A percentile compares a stretch with the other conserved stretches of the same genome.
Evolutionary conservation across 2,329 filamentous ascomycete genomes (phyloP).

Genomic region (Paraphaeosphaeria minitans): DNA sequence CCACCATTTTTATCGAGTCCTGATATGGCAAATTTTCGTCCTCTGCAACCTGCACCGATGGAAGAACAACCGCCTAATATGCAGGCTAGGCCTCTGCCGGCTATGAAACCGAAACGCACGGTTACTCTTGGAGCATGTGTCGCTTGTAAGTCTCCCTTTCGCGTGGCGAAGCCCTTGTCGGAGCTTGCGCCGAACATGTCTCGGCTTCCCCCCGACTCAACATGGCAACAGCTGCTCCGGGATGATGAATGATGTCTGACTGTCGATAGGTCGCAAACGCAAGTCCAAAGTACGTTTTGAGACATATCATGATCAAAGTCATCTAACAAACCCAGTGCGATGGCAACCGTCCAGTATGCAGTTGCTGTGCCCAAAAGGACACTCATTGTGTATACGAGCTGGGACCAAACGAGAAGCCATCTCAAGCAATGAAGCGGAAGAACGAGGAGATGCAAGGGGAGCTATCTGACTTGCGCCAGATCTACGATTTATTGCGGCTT

Average conservation of each 20-base stretch:
- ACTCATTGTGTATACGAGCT: conserved; percentile 41
- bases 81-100: conserved; percentile 28
- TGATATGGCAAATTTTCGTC: conserved; percentile 37
- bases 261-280: conserved; percentile 26
- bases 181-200: too few species aligned
- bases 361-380: conserved; percentile 40
- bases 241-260: not conserved
- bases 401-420: conserved; percentile 43
- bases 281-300: conserved; percentile 33
- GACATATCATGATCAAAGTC: not conserved
- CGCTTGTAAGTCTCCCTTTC: conserved; percentile 24
- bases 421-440: conserved; percentile 43
- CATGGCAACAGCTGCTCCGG: not conserved
- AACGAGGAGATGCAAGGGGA: conserved; percentile 45
- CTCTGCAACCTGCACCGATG: conserved; percentile 40
- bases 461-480: conserved; percentile 36
- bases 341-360: conserved; percentile 37
- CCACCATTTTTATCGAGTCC: not conserved
- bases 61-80: conserved; percentile 28
- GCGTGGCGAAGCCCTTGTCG: too few species aligned
- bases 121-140: conserved; percentile 44
- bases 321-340: conserved; percentile 26
- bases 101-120: conserved; percentile 41
- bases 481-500: conserved; percentile 38
- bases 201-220: not conserved